These are phyloP conservation scores for Mortierella antarctica DNA, from an alignment of 192 early-diverging fungal genomes.

Conservation along the genomic window DNA sequence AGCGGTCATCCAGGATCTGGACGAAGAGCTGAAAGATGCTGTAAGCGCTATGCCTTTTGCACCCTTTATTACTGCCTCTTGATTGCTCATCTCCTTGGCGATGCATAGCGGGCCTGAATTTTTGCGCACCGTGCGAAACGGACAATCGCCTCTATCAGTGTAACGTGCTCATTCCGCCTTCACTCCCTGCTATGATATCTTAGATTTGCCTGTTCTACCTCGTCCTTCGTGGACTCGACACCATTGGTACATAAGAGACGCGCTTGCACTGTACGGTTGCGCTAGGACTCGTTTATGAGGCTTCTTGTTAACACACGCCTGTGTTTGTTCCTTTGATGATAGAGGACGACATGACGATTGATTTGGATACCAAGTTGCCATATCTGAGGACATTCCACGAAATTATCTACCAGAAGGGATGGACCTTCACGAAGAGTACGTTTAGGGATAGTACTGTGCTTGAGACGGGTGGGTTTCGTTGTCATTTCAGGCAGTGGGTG, in stretches of 20 bases:
- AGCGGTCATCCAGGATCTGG: conserved; percentile 90
- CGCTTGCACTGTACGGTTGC: not conserved
- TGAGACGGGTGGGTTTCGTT: not conserved
- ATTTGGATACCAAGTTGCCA: conserved; percentile 76
- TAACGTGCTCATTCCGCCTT: conserved; percentile 1
- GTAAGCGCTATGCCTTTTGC: conserved; percentile 47
- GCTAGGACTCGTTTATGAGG: not conserved
- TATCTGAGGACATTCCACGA: conserved; percentile 86
- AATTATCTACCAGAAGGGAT: conserved; percentile 79
- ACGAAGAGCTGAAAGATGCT: conserved; percentile 80
- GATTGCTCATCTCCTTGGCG: not conserved
- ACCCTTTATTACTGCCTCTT: too few relatives aligned
- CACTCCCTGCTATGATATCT: too few relatives aligned
- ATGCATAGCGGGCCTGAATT: not conserved
- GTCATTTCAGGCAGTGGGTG: not conserved
- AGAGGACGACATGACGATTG: conserved; percentile 97
- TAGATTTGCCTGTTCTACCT: conserved; percentile 97
- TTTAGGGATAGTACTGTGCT: not conserved
- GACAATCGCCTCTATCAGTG: not conserved
- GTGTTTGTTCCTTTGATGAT: not conserved
- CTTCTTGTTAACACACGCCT: not conserved
- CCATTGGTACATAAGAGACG: conserved; percentile 68
- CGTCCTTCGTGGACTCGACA: conserved; percentile 95
- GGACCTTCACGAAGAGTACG: conserved; percentile 82
- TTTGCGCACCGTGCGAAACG: not conserved